These are phyloP conservation scores for Carex myosuroides DNA, from an alignment of 176 grass and related monocot genomes.

Conservation along the genomic window DNA sequence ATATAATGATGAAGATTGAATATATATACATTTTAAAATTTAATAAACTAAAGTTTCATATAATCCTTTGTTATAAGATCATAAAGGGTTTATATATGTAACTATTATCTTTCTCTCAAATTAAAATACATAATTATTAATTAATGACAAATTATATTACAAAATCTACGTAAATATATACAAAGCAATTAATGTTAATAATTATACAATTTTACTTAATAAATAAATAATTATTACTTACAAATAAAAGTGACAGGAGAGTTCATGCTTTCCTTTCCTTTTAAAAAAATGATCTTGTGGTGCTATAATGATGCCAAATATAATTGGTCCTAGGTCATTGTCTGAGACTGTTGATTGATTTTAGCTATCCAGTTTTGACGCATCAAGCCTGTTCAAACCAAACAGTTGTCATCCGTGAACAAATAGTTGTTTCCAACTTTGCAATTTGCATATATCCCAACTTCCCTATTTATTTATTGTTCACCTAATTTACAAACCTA, in stretches of 20 bases:
- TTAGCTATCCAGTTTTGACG: no score
- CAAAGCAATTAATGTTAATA: no score
- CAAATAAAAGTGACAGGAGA: not conserved
- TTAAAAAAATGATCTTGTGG: not conserved
- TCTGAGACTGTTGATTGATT: not conserved
- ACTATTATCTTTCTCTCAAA: no score
- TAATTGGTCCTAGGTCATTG: not conserved
- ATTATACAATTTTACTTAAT: no score
- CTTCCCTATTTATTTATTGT: not conserved
- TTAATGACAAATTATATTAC: not conserved
- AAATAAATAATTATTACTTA: no score
- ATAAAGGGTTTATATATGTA: no score
- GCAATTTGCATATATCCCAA: slow-evolving; percentile 7
- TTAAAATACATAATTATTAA: not conserved
- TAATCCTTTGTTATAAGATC: not conserved
- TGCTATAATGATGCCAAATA: not conserved
- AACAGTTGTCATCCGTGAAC: no score
- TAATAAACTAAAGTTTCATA: not conserved
- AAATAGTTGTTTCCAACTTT: not conserved
- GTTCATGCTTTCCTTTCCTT: not conserved
- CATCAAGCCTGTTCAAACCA: no score
- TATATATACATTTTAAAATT: not conserved
- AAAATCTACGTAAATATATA: no score
- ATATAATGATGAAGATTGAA: not conserved
- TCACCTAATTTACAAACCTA: not conserved